Base-by-base conservation (phyloP, 169 alveolate genomes). In the Perkinsus chesapeaki region DNA sequence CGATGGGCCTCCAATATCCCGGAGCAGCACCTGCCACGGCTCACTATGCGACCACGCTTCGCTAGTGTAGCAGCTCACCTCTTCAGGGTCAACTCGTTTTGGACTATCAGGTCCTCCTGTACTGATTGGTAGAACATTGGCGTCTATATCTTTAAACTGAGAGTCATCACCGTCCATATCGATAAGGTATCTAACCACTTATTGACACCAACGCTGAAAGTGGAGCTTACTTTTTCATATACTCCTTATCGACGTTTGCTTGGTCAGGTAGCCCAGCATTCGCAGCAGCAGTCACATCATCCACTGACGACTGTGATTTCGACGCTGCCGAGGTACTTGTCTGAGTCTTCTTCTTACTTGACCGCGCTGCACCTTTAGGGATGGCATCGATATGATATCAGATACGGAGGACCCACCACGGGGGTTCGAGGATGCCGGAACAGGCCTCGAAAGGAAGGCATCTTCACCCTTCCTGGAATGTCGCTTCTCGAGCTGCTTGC, bases 161-260 rank as follows among this genome's bases (percentile, higher is more conserved):
- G 95, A 93, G 92, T 93, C 95, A 73, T 93, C 95, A 19, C 95
- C 95, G 47, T 93, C 92, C 93, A 93, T 93, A 19, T 91, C 38
- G 38, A 23, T 19, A 0, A 31, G 92, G 72, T 37, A 27, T 37
- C 60, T 39, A 36, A 3, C 31, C 60, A 0, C 27, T 16, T 20
- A 12, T 19, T 12, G 5, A 20, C 12, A 73, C 91, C 12, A 73
- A 10, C 91, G 39, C 31, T 19, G 39, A 5, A 27, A 0, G 3
- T 3, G n/a, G 34, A 0, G 7, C 82, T 9, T 16, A 60, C 82
- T 60, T 23, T 34, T 34, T 27, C 82, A 60, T 60, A 16, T 60
- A 60, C 31, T 60, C 82, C 82, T 60, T 60, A 16, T 60, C 82
- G 31, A 16, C 82, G 7, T 0, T 34, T 12, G 12, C 82, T 34